Conservation (phyloP, 139 green algal species). For the Zygnema circumcarinatum region DNA sequence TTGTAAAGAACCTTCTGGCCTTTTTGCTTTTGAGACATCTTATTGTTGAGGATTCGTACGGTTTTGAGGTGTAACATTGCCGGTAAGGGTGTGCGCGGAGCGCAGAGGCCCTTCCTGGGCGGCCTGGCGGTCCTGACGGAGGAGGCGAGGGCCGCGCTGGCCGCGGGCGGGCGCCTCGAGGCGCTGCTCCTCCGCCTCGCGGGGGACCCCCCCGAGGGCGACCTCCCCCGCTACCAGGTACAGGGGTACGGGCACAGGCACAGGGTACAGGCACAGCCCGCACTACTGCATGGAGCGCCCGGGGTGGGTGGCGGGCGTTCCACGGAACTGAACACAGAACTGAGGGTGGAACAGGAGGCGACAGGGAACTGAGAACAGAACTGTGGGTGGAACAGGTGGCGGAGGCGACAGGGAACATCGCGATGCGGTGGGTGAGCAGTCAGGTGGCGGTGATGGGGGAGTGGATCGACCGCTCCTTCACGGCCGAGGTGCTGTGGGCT, state of each 20-base stretch:
- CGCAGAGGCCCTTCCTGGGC: slow-evolving; percentile 22
- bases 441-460: slow-evolving; percentile 13
- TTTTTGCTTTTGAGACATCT: too few species aligned
- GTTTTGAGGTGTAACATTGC: not conserved
- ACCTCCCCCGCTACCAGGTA: too few species aligned
- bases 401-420: not conserved
- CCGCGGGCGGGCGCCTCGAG: slow-evolving; percentile 5
- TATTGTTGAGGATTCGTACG: too few species aligned
- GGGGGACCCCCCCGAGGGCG: not conserved
- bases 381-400: slow-evolving; percentile 7
- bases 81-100: not conserved
- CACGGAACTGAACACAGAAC: too few species aligned
- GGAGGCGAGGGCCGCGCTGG: not conserved
- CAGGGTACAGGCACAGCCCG: too few species aligned
- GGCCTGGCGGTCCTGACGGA: slow-evolving; percentile 15
- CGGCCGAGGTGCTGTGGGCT: slow-evolving; percentile 20
- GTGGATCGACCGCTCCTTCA: slow-evolving; percentile 13
- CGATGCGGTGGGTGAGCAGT: slow-evolving; percentile 27
- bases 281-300: too few species aligned
- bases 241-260: too few species aligned
- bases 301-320: too few species aligned
- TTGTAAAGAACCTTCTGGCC: too few species aligned
- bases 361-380: too few species aligned
- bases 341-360: too few species aligned
- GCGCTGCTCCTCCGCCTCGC: not conserved